These are phyloP conservation scores for Pouteria campechiana DNA, from an alignment of 179 eudicot species.

Conservation along the genomic window DNA sequence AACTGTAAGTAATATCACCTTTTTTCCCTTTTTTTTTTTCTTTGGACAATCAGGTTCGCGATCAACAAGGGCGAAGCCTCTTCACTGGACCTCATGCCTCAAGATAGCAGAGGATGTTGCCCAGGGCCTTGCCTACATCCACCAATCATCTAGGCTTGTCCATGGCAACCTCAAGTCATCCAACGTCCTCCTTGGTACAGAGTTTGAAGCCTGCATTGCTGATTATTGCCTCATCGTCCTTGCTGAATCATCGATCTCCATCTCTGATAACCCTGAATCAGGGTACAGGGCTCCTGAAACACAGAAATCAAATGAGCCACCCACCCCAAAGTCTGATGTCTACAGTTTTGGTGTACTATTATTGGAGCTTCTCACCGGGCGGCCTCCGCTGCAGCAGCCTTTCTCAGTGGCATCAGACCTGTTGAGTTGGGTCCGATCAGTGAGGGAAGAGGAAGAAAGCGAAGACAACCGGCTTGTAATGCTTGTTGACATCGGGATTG, in stretches of 20 bases:
- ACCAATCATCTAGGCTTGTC: slow-evolving; percentile 66
- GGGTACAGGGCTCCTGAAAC: slow-evolving; percentile 77
- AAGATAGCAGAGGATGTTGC: slow-evolving; percentile 95
- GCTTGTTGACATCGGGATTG: slow-evolving; percentile 70
- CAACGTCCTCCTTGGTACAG: slow-evolving; percentile 76
- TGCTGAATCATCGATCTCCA: slow-evolving; percentile 25
- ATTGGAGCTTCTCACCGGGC: slow-evolving; percentile 78
- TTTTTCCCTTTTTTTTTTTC: neutral
- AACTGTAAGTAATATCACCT: no score
- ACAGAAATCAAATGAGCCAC: slow-evolving; percentile 32
- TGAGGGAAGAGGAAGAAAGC: slow-evolving; percentile 54
- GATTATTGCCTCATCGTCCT: slow-evolving; percentile 61
- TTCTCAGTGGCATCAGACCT: slow-evolving; percentile 61
- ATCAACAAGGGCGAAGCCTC: slow-evolving; percentile 84
- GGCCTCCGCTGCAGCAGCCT: slow-evolving; percentile 80
- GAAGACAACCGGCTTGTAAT: slow-evolving; percentile 52
- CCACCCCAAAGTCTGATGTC: slow-evolving; percentile 67
- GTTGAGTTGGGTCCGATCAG: slow-evolving; percentile 74
- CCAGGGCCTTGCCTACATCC: slow-evolving; percentile 87
- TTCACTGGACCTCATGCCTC: slow-evolving; percentile 95
- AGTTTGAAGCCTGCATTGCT: slow-evolving; percentile 86
- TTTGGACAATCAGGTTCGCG: slow-evolving; percentile 44
- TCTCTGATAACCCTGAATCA: slow-evolving; percentile 42
- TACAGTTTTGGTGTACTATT: slow-evolving; percentile 76
- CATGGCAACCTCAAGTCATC: slow-evolving; percentile 87